Evolutionary conservation across 495 filamentous ascomycete species (phyloP), one percentile per base, ranked within the genome.

Genomic region (Neurospora terricola): DNA sequence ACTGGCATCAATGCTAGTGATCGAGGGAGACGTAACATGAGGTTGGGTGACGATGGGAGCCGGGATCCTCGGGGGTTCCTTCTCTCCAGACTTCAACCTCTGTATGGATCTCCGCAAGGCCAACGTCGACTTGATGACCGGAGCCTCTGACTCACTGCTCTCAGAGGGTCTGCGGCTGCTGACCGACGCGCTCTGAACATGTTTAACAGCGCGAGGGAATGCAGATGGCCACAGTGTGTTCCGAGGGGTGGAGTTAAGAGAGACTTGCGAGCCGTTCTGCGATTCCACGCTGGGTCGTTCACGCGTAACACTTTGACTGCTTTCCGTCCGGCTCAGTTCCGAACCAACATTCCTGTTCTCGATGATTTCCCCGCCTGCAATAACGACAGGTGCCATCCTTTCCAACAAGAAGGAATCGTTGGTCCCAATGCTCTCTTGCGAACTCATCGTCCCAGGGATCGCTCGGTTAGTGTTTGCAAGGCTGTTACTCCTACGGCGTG

Each of bases 341-440:
- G 82, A 82, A 40, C 85, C 82, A 5, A 81, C 77, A 77, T 90
- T 90, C 69, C 83, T 83, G 78, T 88, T 89, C 78, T 91, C 87
- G 69, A 88, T 76, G 3, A 88, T 80, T 68, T 86, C 88, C 69
- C 90, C 93, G 2, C 96, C 96, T 38, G 90, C 89, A 76, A 98
- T 94, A 75, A 97, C 84, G 42, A 97, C 94, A 16, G 96, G 96
- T 59, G 91, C 90, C 77, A 98, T 90, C 27, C 96, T 88, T 71
- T 94, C 90, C 40, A 88, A 83, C 7, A 97, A 82, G 73, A 88
- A 89, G 7, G 83, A 78, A 71, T 89, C 87, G 11, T 82, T 83
- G 73, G 81, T 84, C 30, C 77, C 71, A 27, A 85, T 77, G 71
- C 83, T 85, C 66, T 88, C 86, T 62, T 84, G 84, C 12, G 87